Evolutionary conservation across 257 asterid species (phyloP).

Genomic region (Gentiana straminea): DNA sequence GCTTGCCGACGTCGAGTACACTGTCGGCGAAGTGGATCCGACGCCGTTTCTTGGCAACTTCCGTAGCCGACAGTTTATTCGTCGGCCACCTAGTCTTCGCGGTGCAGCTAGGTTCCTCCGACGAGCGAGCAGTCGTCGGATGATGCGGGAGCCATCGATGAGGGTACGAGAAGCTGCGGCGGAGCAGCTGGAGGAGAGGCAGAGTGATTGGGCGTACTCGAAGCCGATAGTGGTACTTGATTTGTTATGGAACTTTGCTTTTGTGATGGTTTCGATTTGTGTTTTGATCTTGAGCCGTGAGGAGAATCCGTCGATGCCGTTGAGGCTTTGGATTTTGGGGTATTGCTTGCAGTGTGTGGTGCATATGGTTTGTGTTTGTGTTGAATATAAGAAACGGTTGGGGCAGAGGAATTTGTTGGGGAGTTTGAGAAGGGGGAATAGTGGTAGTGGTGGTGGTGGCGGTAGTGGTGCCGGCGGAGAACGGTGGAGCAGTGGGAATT

Average conservation of each 20-base stretch:
- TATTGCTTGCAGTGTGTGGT: constrained; percentile 31
- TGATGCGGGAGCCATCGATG: constrained; percentile 34
- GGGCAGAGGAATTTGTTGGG: constrained; percentile 24
- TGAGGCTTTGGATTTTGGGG: constrained; percentile 35
- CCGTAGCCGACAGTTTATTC: constrained; percentile 38
- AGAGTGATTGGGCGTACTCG: constrained; percentile 87
- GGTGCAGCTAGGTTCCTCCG: constrained; percentile 37
- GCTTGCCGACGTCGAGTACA: constrained; percentile 2
- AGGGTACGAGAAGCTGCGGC: constrained; percentile 42
- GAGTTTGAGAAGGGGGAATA: constrained; percentile 14
- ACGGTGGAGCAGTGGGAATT: constrained; percentile 20
- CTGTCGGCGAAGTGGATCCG: constrained; percentile 17
- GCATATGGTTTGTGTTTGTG: constrained; percentile 34
- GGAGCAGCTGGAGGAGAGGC: constrained; percentile 58
- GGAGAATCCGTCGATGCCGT: constrained; percentile 25
- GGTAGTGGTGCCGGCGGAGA: constrained; percentile 4
- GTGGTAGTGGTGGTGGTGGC: constrained; percentile 10
- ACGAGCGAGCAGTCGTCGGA: constrained; percentile 33
- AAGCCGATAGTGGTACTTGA: constrained; percentile 69
- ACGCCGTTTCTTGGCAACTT: constrained; percentile 49
- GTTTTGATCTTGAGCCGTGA: constrained; percentile 26
- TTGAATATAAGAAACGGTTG: constrained; percentile 51
- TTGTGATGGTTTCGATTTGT: constrained; percentile 27
- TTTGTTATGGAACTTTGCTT: constrained; percentile 69
- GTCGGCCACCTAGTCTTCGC: constrained; percentile 47